Conservation (phyloP, 2,329 filamentous ascomycete species). For the Ploettnerulaceae sp. region DNA sequence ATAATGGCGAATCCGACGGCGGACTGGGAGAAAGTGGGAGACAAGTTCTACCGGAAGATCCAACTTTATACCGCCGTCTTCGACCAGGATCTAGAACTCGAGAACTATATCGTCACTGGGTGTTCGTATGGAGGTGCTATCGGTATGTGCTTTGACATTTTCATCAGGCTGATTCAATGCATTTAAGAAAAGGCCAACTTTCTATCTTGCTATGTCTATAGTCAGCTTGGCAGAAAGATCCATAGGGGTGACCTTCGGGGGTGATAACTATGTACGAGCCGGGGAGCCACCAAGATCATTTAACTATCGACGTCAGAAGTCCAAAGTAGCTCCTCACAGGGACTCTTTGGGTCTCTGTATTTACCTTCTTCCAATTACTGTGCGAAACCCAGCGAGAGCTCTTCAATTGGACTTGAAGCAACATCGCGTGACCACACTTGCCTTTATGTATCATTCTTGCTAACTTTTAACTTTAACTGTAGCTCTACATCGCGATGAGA, state of each 20-base stretch:
- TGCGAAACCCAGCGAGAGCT: neutral
- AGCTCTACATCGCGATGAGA: conserved; percentile 87
- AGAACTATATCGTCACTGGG: conserved; percentile 87
- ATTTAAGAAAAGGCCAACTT: too few species aligned
- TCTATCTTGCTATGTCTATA: too few species aligned
- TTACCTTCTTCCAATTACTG: neutral
- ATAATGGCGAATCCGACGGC: conserved; percentile 43
- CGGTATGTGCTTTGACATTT: too few species aligned
- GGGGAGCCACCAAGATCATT: too few species aligned
- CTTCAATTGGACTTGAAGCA: neutral
- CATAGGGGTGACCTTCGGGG: too few species aligned
- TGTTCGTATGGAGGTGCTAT: conserved; percentile 91
- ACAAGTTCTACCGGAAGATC: conserved; percentile 91
- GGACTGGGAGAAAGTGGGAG: conserved; percentile 91
- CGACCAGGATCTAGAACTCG: conserved; percentile 86
- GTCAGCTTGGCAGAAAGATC: too few species aligned
- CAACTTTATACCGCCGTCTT: conserved; percentile 92
- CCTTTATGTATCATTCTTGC: neutral
- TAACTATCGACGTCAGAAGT: too few species aligned
- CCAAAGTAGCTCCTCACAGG: neutral
- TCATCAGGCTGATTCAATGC: too few species aligned
- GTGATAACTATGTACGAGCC: too few species aligned
- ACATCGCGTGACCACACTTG: conserved; percentile 2
- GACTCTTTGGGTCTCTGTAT: neutral
- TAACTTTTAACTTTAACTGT: conserved; percentile 24